Conservation (phyloP, 257 asterid genomes). For the Capsicum pubescens region DNA sequence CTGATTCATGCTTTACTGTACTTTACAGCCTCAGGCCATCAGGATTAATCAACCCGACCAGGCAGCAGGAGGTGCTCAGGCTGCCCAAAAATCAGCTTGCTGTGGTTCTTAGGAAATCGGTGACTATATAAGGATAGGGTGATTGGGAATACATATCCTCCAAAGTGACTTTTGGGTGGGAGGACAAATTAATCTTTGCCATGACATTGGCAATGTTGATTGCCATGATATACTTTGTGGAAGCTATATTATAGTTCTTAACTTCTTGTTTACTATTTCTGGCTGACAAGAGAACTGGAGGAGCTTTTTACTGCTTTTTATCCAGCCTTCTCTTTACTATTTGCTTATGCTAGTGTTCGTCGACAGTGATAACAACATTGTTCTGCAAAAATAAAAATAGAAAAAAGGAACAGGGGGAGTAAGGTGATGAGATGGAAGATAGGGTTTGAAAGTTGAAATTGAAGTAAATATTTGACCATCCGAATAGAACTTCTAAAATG, state of each 20-base stretch:
- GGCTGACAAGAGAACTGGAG: background rate
- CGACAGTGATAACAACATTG: background rate
- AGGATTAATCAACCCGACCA: slow-evolving; percentile 48
- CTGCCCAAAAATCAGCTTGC: slow-evolving; percentile 50
- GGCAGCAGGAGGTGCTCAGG: slow-evolving; percentile 33
- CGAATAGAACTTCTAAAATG: background rate
- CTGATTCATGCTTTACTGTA: slow-evolving; percentile 13
- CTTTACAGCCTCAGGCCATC: slow-evolving; percentile 47
- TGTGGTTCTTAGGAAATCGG: slow-evolving; percentile 41
- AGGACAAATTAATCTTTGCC: slow-evolving; percentile 3
- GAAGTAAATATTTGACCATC: background rate
- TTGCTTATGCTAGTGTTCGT: background rate
- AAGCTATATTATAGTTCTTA: background rate
- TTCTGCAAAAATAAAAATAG: background rate
- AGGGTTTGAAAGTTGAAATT: background rate
- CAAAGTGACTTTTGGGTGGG: background rate
- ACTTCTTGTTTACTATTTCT: background rate
- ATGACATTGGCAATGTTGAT: slow-evolving; percentile 1
- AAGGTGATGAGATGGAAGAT: background rate
- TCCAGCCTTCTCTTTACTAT: background rate
- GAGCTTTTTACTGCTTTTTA: background rate
- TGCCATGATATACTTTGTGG: slow-evolving; percentile 23
- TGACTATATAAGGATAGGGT: slow-evolving; percentile 7
- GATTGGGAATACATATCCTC: slow-evolving; percentile 8
- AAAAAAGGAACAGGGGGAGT: background rate